Percentiles rank a stretch among this genome's conserved stretches.
phyloP scores from a whole-genome alignment of 202 grass and related monocot genomes.

The Carex arenaria region DNA sequence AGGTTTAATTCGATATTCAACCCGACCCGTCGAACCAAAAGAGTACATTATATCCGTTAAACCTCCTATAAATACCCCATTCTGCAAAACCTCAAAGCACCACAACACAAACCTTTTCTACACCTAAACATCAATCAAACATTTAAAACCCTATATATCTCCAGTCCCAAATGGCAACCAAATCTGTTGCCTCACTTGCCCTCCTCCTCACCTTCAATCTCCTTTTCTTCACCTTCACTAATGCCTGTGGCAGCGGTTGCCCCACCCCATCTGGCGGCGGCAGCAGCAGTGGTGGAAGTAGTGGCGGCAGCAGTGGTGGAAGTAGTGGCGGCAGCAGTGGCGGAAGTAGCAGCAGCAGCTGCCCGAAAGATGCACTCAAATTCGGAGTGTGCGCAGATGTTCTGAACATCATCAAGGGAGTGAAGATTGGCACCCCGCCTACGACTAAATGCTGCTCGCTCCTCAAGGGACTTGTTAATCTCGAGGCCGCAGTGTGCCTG shows the following conservation, averaged over 20 bases:
- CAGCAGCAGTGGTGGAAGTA: neutral
- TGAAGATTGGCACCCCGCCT: conserved; percentile 18
- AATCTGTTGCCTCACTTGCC: conserved; percentile 4
- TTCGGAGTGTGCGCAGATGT: conserved; percentile 38
- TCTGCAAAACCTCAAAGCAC: conserved; percentile 1
- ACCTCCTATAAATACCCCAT: conserved; percentile 14
- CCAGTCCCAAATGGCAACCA: conserved; percentile 22
- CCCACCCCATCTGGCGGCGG: neutral
- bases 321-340: neutral
- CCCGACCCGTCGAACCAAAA: neutral
- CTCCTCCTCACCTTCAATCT: conserved; percentile 36
- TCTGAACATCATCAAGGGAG: conserved; percentile 19
- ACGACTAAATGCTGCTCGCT: conserved; percentile 32
- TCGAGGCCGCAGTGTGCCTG: conserved; percentile 43
- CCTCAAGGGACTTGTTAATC: conserved; percentile 31
- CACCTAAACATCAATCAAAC: neutral
- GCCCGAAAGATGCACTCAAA: conserved; percentile 31
- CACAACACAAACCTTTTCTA: neutral
- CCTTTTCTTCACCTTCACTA: conserved; percentile 29
- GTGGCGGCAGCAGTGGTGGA: neutral
- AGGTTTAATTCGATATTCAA: neutral
- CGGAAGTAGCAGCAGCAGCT: neutral
- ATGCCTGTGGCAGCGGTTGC: conserved; percentile 11
- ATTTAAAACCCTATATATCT: neutral
- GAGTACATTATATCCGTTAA: neutral